A percentile compares a stretch with the other conserved stretches of the same genome.
Evolutionary conservation across 2,329 filamentous ascomycete genomes (phyloP).

Genomic region (Pestalotiopsis sp.): DNA sequence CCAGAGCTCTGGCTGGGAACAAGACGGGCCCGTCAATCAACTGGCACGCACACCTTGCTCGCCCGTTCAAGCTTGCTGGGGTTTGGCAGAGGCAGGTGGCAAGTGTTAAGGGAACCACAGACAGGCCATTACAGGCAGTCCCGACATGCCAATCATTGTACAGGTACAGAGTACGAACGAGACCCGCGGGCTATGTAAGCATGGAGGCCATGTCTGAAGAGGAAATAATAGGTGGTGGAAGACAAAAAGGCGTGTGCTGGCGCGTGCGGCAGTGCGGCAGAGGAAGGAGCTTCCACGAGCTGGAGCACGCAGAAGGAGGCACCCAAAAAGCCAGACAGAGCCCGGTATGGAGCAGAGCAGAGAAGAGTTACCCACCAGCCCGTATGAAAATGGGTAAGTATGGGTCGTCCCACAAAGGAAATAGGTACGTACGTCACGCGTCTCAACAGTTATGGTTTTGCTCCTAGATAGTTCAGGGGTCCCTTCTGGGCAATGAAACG

Average conservation of each 20-base stretch:
- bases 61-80: not conserved
- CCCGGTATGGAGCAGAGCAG: constrained; percentile 1
- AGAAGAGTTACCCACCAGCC: constrained; percentile 9
- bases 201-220: not conserved
- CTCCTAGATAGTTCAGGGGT: constrained; percentile 14
- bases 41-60: constrained; percentile 1
- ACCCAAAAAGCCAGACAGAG: not conserved
- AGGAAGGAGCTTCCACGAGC: not conserved
- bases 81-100: constrained; percentile 13
- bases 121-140: not conserved
- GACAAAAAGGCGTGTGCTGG: not conserved
- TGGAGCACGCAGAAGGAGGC: not conserved
- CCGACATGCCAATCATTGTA: not conserved
- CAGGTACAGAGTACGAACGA: not conserved
- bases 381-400: constrained; percentile 1
- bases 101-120: constrained; percentile 6
- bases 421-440: constrained; percentile 18
- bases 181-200: not conserved
- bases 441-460: constrained; percentile 14
- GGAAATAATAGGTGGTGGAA: not conserved
- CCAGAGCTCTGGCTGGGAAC: not conserved
- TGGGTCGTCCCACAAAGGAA: constrained; percentile 15
- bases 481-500: constrained; percentile 16
- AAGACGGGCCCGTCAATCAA: not conserved
- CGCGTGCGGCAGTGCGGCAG: not conserved